Base-by-base conservation (phyloP, 768 basidiomycete species). In the Tulasnella sp. region DNA sequence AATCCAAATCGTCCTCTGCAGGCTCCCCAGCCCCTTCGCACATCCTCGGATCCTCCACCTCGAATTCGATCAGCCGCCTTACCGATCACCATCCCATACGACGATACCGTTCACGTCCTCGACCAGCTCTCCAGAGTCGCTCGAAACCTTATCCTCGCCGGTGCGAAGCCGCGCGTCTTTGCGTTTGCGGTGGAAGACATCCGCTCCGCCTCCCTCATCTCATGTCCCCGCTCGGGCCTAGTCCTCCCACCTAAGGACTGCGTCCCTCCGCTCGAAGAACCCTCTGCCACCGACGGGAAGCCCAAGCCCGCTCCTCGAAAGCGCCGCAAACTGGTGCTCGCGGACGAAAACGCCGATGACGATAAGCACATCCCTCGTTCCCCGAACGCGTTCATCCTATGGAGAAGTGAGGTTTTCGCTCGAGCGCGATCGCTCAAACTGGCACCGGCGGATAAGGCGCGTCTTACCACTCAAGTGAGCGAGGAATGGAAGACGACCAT, bases 331-430 rank as follows among this genome's bases (percentile, higher is more conserved):
- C n/a, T 69, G 31, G 9, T 37, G 31, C 7, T 69, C 1, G n/a
- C 60, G 0, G 64, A 69, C 12, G 64, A 69, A 37, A 37, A 69
- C 28, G 64, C 28, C 3, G 64, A 69, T 16, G 64, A 69, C 34
- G 54, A 54, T n/a, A 54, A 54, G 54, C 64, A 37, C 20, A 37
- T 69, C 31, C 64, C 64, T 9, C 64, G 64, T 69, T 69, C 64
- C 64, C 64, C 64, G 31, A 69, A 69, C 64, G 64, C 64, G 64
- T 69, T 69, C 64, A 69, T 69, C 34, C 64, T 69, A 31, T 69
- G 64, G 64, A 69, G 64, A 69, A 69, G 64, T 37, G 64, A 69
- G 14, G 34, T 69, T 69, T 69, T 69, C 31, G 31, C 28, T 69
- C 64, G 64, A 22, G 54, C 54, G 11, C 54, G 54, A 54, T 54